A percentile compares a stretch with the other conserved stretches of the same genome.
These are phyloP conservation scores for Populus nigra DNA, from an alignment of 345 rosid species.

Conservation along the genomic window DNA sequence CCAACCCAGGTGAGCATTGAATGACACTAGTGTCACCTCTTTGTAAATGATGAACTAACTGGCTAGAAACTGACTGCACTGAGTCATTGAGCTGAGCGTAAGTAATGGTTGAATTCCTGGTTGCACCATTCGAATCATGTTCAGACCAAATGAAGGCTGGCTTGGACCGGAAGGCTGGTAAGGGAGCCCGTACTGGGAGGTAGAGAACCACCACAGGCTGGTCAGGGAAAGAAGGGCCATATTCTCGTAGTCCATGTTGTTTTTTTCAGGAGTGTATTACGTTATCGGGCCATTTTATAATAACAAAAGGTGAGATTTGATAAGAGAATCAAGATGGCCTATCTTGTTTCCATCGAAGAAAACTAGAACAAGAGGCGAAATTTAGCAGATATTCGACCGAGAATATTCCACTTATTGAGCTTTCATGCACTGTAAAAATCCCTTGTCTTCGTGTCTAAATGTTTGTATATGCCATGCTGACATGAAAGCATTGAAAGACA, in stretches of 20 bases:
- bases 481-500: neutral
- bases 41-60: conserved; percentile 19
- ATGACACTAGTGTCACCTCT: conserved; percentile 47
- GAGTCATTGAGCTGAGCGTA: conserved; percentile 46
- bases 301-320: neutral
- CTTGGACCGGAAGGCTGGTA: conserved; percentile 44
- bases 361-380: neutral
- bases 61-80: conserved; percentile 35
- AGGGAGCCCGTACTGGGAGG: conserved; percentile 52
- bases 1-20: conserved; percentile 52
- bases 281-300: conserved; percentile 2
- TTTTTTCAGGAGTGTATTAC: neutral
- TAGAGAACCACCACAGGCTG: conserved; percentile 59
- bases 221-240: conserved; percentile 57
- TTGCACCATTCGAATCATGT: conserved; percentile 2
- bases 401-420: conserved; percentile 20
- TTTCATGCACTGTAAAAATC: neutral
- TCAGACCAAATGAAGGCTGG: conserved; percentile 51
- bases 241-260: conserved; percentile 45
- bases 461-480: neutral
- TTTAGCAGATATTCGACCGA: conserved; percentile 17
- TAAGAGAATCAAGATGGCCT: neutral
- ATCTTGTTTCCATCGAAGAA: neutral
- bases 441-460: neutral
- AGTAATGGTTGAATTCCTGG: conserved; percentile 23